A percentile compares a stretch with the other conserved stretches of the same genome.
Evolutionary conservation across 129 eudicot genomes (phyloP).

Genomic region (Lonicera japonica): DNA sequence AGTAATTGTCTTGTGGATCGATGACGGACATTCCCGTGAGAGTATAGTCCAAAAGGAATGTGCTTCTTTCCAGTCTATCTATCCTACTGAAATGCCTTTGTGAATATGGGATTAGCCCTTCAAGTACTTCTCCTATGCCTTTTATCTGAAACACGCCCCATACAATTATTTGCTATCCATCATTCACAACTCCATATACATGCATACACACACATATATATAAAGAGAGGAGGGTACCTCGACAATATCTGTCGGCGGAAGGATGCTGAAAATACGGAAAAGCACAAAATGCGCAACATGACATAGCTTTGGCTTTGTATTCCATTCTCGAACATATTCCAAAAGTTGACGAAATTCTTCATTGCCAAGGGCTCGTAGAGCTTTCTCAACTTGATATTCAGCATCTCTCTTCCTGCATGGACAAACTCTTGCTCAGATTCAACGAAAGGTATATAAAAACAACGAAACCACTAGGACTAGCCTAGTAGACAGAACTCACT

Average conservation of each 20-base stretch:
- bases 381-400: conserved; percentile 41
- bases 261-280: conserved; percentile 44
- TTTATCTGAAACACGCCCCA: conserved; percentile 35
- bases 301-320: conserved; percentile 82
- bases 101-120: conserved; percentile 81
- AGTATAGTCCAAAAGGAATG: conserved; percentile 70
- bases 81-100: conserved; percentile 87
- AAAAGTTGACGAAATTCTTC: conserved; percentile 54
- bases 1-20: conserved; percentile 49
- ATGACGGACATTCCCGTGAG: conserved; percentile 73
- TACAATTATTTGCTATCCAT: not conserved
- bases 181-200: not conserved
- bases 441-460: not conserved
- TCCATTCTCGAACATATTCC: conserved; percentile 93
- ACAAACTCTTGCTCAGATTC: not conserved
- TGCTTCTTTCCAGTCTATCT: conserved; percentile 74
- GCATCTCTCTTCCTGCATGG: conserved; percentile 64
- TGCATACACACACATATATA: too few species aligned
- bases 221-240: conserved; percentile 41
- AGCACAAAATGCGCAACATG: conserved; percentile 87
- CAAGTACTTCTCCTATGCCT: conserved; percentile 85
- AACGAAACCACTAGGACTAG: too few species aligned
- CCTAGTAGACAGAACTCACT: not conserved
- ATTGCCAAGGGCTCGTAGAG: conserved; percentile 51
- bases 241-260: conserved; percentile 71